Conservation (phyloP, 331 rosid species). For the Rhamnella rubrinervis region DNA sequence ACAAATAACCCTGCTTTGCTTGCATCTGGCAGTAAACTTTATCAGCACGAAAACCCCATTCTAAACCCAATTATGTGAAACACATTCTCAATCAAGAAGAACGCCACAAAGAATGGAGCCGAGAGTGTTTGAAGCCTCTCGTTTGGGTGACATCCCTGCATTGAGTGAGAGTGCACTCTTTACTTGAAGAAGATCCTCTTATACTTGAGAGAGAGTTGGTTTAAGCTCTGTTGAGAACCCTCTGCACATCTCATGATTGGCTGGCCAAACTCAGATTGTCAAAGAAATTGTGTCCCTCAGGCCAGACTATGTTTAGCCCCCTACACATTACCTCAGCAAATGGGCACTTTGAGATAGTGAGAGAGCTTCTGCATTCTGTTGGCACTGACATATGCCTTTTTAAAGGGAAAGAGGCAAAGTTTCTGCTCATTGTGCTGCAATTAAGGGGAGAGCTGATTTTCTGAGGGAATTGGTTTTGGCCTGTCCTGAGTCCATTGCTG, state of each 20-base stretch:
- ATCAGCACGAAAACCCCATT: too few species aligned
- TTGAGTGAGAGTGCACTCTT: neutral
- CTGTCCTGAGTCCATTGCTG: neutral
- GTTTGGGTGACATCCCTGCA: neutral
- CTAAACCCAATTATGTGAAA: too few species aligned
- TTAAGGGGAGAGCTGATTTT: neutral
- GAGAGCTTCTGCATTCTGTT: neutral
- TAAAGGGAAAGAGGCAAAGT: neutral
- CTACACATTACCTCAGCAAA: neutral
- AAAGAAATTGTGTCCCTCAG: neutral
- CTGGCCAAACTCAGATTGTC: neutral
- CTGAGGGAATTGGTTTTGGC: neutral
- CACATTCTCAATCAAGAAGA: neutral
- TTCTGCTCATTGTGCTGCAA: neutral
- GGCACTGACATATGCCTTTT: neutral
- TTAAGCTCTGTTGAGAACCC: neutral
- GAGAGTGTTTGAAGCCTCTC: neutral
- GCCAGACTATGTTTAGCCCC: neutral
- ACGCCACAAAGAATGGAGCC: neutral
- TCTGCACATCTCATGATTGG: neutral
- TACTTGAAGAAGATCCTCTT: neutral
- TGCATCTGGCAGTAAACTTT: too few species aligned
- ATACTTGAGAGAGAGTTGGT: neutral
- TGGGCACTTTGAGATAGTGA: slow-evolving; percentile 1
- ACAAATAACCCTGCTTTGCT: too few species aligned